A percentile compares a stretch with the other conserved stretches of the same genome.
These are phyloP conservation scores for Fremontodendron californicum DNA, from an alignment of 345 rosid species.

Conservation along the genomic window DNA sequence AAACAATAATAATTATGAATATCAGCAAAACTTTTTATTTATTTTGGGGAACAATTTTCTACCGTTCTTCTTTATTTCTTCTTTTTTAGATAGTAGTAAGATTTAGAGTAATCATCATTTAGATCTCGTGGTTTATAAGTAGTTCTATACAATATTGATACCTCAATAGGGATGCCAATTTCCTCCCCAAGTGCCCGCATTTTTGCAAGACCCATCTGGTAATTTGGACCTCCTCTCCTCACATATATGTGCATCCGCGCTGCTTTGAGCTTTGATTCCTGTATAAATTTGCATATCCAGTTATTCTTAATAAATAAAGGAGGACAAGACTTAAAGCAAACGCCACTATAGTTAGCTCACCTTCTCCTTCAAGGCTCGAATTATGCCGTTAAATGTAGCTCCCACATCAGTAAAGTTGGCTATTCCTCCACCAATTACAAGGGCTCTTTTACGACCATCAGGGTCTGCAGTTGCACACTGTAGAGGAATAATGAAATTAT, in stretches of 20 bases:
- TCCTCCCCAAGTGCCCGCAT: constrained; percentile 66
- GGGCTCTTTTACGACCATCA: constrained; percentile 81
- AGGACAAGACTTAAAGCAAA: background rate
- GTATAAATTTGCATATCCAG: background rate
- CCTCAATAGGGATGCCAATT: constrained; percentile 92
- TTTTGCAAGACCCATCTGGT: constrained; percentile 86
- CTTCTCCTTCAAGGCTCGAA: constrained; percentile 90
- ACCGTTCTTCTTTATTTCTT: background rate
- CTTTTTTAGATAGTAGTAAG: background rate
- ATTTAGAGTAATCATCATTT: background rate
- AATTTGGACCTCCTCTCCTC: constrained; percentile 77
- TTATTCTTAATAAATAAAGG: background rate
- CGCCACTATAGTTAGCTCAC: constrained; percentile 26
- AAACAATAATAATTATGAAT: background rate
- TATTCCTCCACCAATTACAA: constrained; percentile 92
- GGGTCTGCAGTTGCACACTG: constrained; percentile 93
- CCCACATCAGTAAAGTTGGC: constrained; percentile 98
- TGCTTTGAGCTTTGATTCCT: constrained; percentile 78
- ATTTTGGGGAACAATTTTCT: background rate
- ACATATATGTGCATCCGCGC: constrained; percentile 59
- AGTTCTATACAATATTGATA: constrained; percentile 13
- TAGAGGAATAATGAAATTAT: constrained; percentile 3
- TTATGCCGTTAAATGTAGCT: constrained; percentile 92
- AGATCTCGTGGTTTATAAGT: background rate
- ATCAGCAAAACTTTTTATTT: background rate